Percentiles rank a stretch among this genome's conserved stretches.
phyloP scores from a whole-genome alignment of 768 basidiomycete genomes.

The Mycena pura region DNA sequence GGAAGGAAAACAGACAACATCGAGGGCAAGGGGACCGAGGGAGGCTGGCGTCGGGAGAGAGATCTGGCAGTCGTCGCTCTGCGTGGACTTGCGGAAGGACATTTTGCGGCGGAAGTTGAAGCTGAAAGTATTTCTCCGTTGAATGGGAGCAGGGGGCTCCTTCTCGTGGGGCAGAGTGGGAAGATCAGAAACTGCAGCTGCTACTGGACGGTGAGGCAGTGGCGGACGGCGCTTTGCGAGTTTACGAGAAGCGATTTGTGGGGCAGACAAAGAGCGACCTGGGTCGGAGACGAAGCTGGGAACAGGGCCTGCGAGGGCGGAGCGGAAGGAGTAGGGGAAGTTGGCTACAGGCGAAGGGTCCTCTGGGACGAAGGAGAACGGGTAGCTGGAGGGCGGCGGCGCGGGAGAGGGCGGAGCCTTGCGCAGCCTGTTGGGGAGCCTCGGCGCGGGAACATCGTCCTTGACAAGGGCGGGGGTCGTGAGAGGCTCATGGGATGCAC shows the following conservation, averaged over 20 bases:
- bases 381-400: constrained; percentile 24
- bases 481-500: constrained; percentile 17
- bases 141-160: background rate
- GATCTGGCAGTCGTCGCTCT: constrained; percentile 5
- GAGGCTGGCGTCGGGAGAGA: constrained; percentile 8
- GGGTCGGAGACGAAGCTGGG: constrained; percentile 3
- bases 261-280: constrained; percentile 7
- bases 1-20: constrained; percentile 1
- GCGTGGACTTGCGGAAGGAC: background rate
- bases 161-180: background rate
- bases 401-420: too few species aligned
- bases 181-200: background rate
- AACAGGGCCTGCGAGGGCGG: constrained; percentile 5
- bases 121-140: constrained; percentile 16
- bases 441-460: background rate
- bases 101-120: constrained; percentile 20
- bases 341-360: constrained; percentile 10
- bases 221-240: constrained; percentile 23
- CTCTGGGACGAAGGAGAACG: constrained; percentile 25
- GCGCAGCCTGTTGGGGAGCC: constrained; percentile 12
- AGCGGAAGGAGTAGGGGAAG: constrained; percentile 20
- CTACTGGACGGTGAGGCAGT: background rate
- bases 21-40: constrained; percentile 12
- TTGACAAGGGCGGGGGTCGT: background rate
- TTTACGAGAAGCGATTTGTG: background rate